These are phyloP conservation scores for Leucosporidium yakuticum DNA, from an alignment of 768 basidiomycete genomes.

Conservation along the genomic window DNA sequence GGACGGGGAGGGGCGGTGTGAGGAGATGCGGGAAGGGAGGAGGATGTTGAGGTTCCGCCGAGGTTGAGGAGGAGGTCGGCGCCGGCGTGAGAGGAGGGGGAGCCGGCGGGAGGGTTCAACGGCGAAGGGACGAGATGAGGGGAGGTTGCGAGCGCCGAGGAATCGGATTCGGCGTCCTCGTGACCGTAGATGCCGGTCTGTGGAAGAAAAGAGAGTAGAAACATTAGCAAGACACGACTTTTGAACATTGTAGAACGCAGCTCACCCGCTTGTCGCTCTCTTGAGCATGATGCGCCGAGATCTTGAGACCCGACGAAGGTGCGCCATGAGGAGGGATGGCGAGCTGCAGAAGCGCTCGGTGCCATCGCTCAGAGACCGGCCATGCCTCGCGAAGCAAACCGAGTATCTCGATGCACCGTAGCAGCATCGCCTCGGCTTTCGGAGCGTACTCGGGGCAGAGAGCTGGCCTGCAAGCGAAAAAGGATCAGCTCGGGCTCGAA, in stretches of 20 bases:
- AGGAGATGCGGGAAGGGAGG: too few relatives aligned
- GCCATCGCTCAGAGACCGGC: not conserved
- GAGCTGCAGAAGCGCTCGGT: not conserved
- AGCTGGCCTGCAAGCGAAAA: not conserved
- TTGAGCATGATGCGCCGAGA: not conserved
- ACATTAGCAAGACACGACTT: too few relatives aligned
- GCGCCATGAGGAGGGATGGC: too few relatives aligned
- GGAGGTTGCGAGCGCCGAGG: constrained; percentile 1
- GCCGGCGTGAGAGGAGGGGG: too few relatives aligned
- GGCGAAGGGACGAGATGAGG: not conserved
- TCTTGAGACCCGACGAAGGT: not conserved
- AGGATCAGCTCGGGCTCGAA: too few relatives aligned
- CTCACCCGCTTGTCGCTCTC: not conserved
- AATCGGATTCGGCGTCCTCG: not conserved
- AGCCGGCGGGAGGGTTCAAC: not conserved
- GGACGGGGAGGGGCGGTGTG: too few relatives aligned
- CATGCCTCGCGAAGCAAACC: not conserved
- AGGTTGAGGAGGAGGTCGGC: too few relatives aligned
- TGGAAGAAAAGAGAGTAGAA: not conserved
- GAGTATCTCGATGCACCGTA: not conserved
- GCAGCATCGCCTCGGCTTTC: not conserved
- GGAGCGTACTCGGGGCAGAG: not conserved
- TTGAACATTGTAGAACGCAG: not conserved
- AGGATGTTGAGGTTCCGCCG: too few relatives aligned
- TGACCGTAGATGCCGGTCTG: not conserved